Evolutionary conservation across 371 early-diverging fungal species (phyloP).

Genomic region (Dichotomocladium elegans): DNA sequence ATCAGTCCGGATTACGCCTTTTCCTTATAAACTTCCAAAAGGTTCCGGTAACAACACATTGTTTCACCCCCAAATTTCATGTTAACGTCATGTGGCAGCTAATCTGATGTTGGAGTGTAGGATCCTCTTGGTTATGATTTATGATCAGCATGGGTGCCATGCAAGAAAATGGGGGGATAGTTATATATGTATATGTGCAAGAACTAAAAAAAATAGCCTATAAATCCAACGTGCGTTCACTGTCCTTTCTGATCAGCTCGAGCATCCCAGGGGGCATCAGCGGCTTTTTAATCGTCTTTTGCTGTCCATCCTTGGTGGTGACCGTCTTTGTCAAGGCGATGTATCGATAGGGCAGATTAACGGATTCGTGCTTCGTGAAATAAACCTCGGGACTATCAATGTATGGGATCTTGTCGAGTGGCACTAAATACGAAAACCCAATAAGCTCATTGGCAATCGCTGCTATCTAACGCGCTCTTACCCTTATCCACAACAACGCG

Average conservation of each 20-base stretch:
- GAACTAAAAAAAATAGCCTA: conserved; percentile 4
- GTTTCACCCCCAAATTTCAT: too few relatives aligned
- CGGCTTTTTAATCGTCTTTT: conserved; percentile 55
- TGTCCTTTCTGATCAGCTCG: conserved; percentile 70
- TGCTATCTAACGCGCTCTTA: conserved; percentile 11
- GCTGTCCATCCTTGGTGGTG: conserved; percentile 43
- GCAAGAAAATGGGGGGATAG: too few relatives aligned
- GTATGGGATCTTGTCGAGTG: conserved; percentile 61
- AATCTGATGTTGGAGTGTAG: too few relatives aligned
- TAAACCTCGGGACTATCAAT: conserved; percentile 75
- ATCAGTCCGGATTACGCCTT: too few relatives aligned
- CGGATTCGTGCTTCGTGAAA: conserved; percentile 66
- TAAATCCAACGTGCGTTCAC: conserved; percentile 61
- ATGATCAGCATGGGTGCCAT: not conserved
- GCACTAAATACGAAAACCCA: conserved; percentile 26
- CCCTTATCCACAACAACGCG: conserved; percentile 56
- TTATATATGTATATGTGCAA: not conserved
- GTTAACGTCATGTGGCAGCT: too few relatives aligned
- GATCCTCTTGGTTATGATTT: not conserved
- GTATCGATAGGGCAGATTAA: conserved; percentile 74
- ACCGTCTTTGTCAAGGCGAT: conserved; percentile 48
- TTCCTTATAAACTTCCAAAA: too few relatives aligned
- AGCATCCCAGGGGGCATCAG: conserved; percentile 76
- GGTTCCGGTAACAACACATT: too few relatives aligned
- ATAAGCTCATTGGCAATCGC: not conserved